A percentile compares a stretch with the other conserved stretches of the same genome.
Evolutionary conservation across 306 rosid genomes (phyloP).

Genomic region (Oemleria cerasiformis): DNA sequence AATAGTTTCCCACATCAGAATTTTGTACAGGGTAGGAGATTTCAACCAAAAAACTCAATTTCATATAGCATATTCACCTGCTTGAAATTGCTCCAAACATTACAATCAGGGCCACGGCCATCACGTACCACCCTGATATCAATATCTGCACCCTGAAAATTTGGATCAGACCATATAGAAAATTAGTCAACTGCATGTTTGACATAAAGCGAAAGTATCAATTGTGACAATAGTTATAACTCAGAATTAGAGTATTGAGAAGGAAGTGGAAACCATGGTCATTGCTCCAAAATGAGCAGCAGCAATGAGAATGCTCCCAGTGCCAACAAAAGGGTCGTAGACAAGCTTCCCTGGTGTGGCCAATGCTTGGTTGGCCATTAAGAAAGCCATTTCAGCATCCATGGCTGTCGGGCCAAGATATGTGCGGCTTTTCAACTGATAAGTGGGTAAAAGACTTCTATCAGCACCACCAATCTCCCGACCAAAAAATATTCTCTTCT

Average conservation of each 20-base stretch:
- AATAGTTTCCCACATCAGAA: neutral
- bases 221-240: neutral
- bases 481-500: constrained; percentile 80
- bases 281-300: constrained; percentile 97
- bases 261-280: constrained; percentile 72
- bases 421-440: constrained; percentile 83
- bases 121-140: constrained; percentile 97
- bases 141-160: constrained; percentile 92
- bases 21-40: neutral
- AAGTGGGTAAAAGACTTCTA: constrained; percentile 88
- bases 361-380: constrained; percentile 95
- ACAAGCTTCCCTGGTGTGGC: constrained; percentile 76
- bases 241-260: constrained; percentile 2
- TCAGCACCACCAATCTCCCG: constrained; percentile 88
- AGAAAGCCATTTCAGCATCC: constrained; percentile 97
- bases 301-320: constrained; percentile 87
- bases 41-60: constrained; percentile 19
- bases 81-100: constrained; percentile 97
- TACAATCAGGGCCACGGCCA: constrained; percentile 96
- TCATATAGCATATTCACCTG: constrained; percentile 55
- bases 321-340: constrained; percentile 92
- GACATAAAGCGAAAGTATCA: constrained; percentile 9
- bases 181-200: constrained; percentile 14
- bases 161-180: constrained; percentile 33
- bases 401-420: constrained; percentile 99